phyloP scores from a whole-genome alignment of 2,329 filamentous ascomycete species.

The Colletotrichum scovillei region DNA sequence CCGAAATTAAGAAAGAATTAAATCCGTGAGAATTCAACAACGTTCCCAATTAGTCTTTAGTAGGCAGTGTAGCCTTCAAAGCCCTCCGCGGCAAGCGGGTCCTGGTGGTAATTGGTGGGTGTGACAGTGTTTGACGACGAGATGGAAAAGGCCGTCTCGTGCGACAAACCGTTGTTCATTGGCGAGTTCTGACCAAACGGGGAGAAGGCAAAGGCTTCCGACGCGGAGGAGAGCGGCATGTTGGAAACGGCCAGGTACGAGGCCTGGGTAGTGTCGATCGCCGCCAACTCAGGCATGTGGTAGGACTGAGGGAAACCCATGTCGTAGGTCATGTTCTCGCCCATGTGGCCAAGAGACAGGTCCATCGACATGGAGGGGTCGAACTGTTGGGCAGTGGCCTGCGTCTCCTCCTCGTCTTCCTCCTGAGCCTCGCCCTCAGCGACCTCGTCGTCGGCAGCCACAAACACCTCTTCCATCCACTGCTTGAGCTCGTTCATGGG shows the following conservation, averaged over 20 bases:
- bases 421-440: conserved; percentile 32
- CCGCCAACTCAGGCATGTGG: conserved; percentile 29
- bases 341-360: conserved; percentile 32
- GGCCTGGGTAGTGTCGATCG: conserved; percentile 28
- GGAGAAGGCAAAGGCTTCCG: conserved; percentile 31
- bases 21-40: conserved; percentile 1
- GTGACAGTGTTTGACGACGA: conserved; percentile 35
- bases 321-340: conserved; percentile 30
- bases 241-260: conserved; percentile 24
- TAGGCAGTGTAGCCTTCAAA: conserved; percentile 27
- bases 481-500: conserved; percentile 67
- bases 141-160: conserved; percentile 35
- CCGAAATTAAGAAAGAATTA: background rate
- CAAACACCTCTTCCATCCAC: conserved; percentile 68
- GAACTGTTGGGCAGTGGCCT: conserved; percentile 30
- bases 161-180: conserved; percentile 26
- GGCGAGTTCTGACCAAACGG: conserved; percentile 30
- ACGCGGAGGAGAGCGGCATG: conserved; percentile 31
- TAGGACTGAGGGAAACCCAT: conserved; percentile 21
- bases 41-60: conserved; percentile 9
- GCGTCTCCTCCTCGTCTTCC: conserved; percentile 42
- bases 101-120: conserved; percentile 31
- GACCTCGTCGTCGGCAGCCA: conserved; percentile 50
- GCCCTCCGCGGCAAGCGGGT: conserved; percentile 3
- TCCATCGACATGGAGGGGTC: conserved; percentile 26